Conservation (phyloP, 2,329 filamentous ascomycete genomes). For the Fusarium paranaense region DNA sequence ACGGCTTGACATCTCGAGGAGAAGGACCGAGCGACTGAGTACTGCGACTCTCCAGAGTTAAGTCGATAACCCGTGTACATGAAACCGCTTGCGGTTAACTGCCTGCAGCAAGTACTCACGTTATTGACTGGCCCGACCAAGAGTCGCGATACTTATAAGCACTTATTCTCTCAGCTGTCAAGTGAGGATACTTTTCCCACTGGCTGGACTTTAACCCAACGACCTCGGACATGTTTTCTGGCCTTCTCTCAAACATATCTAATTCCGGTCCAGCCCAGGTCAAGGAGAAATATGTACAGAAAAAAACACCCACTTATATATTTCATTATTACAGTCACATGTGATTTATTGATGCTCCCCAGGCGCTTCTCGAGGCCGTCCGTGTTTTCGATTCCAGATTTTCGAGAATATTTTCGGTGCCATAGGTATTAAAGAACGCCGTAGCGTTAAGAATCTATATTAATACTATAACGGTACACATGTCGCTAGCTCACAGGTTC, state of each 20-base stretch:
- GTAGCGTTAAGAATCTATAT: no score
- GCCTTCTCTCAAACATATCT: no score
- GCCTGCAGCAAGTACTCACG: neutral
- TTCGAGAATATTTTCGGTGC: no score
- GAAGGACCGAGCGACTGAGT: neutral
- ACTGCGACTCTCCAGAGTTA: neutral
- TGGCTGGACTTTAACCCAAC: neutral
- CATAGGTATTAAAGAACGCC: no score
- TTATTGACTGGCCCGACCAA: neutral
- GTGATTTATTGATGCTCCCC: no score
- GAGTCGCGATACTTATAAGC: neutral
- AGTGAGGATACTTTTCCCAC: neutral
- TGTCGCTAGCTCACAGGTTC: no score
- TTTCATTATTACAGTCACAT: no score
- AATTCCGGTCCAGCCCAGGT: neutral
- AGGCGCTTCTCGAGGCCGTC: no score
- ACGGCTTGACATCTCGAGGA: neutral
- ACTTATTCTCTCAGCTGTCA: neutral
- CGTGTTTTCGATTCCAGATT: no score
- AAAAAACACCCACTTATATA: no score
- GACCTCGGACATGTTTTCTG: neutral
- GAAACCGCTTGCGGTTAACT: neutral
- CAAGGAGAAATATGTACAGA: no score
- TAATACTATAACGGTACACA: no score
- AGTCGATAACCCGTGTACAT: neutral